Evolutionary conservation across 345 rosid genomes (phyloP).

Genomic region (Syzygium aqueum): DNA sequence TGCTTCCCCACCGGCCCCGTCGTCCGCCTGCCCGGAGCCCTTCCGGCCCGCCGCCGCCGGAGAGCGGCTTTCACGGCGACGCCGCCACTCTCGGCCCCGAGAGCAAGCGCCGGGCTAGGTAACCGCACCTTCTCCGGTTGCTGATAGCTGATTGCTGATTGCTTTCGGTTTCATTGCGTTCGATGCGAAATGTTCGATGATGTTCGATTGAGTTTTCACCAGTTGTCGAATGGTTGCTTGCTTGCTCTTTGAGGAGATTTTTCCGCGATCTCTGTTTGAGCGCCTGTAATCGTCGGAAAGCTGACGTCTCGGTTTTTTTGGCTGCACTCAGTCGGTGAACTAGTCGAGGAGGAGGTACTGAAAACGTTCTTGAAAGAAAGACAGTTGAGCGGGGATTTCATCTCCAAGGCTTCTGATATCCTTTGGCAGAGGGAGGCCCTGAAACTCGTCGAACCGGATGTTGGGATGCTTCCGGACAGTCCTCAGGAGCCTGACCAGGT

Average conservation of each 20-base stretch:
- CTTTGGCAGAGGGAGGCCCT: constrained; percentile 45
- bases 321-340: constrained; percentile 30
- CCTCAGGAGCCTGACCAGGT: constrained; percentile 25
- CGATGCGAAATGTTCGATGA: not conserved
- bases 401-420: constrained; percentile 67
- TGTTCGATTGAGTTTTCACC: not conserved
- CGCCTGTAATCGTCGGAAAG: not conserved
- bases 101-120: constrained; percentile 52
- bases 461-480: constrained; percentile 1
- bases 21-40: constrained; percentile 11
- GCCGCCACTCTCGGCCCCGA: constrained; percentile 19
- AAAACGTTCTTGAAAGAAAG: constrained; percentile 69
- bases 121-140: not conserved
- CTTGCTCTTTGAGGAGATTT: not conserved
- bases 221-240: not conserved
- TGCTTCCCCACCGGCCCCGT: constrained; percentile 25
- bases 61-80: constrained; percentile 12
- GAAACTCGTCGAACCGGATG: constrained; percentile 32
- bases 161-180: not conserved
- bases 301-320: not conserved
- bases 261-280: not conserved
- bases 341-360: constrained; percentile 63
- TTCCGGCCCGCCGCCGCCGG: constrained; percentile 12
- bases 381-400: constrained; percentile 66
- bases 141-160: not conserved